These are phyloP conservation scores for Atkinsonella texensis DNA, from an alignment of 2,329 filamentous ascomycete genomes.

Conservation along the genomic window DNA sequence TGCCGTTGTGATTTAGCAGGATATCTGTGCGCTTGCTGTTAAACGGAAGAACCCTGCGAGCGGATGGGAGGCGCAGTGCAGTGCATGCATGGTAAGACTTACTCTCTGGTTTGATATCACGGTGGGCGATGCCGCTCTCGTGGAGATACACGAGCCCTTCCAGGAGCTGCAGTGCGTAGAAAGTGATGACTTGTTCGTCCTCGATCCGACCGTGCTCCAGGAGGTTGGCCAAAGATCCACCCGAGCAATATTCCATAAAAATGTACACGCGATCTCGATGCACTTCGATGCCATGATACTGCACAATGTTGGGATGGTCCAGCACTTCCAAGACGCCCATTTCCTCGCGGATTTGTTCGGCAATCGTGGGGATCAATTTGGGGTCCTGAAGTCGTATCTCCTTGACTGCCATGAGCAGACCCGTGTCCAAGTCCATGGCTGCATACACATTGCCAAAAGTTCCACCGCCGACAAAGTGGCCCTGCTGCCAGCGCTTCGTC, in stretches of 20 bases:
- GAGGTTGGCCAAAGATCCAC: conserved; percentile 78
- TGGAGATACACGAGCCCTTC: conserved; percentile 92
- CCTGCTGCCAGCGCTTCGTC: conserved; percentile 94
- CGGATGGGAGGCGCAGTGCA: neutral
- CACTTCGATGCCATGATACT: conserved; percentile 95
- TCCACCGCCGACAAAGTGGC: conserved; percentile 93
- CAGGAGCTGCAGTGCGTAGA: conserved; percentile 86
- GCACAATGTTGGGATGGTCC: conserved; percentile 95
- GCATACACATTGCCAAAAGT: conserved; percentile 97
- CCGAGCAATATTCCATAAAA: conserved; percentile 99
- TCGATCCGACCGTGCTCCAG: conserved; percentile 94
- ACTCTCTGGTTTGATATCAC: conserved; percentile 97
- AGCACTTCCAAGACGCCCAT: conserved; percentile 94
- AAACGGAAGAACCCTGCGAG: neutral
- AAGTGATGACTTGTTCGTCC: conserved; percentile 95
- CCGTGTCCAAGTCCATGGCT: conserved; percentile 92
- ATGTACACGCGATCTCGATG: conserved; percentile 99
- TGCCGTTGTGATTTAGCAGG: conserved; percentile 89
- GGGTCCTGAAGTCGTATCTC: conserved; percentile 96
- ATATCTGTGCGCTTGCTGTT: conserved; percentile 49
- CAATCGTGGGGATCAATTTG: conserved; percentile 87
- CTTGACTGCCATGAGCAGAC: conserved; percentile 96
- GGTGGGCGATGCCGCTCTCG: conserved; percentile 81
- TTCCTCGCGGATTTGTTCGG: conserved; percentile 87
- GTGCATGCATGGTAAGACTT: conserved; percentile 27